Conservation (phyloP, 257 asterid species). For the Paraleonurus japonicus region DNA sequence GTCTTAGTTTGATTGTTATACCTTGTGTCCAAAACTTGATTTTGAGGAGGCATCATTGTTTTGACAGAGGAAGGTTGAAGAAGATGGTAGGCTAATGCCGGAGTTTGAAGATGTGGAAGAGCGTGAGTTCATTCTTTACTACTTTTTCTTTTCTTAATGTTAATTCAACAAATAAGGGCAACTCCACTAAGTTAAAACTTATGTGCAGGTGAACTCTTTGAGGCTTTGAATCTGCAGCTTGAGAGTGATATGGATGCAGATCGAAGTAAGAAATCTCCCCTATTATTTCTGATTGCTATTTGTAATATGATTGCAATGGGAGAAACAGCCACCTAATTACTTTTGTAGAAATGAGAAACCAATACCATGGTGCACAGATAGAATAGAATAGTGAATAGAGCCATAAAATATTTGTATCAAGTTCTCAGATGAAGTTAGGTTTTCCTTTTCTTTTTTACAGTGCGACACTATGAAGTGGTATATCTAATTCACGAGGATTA, state of each 20-base stretch:
- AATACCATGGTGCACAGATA: not conserved
- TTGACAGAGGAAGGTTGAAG: conserved; percentile 66
- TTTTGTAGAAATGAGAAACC: too few relatives aligned
- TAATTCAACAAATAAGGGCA: not conserved
- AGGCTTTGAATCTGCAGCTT: conserved; percentile 69
- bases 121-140: conserved; percentile 44
- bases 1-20: conserved; percentile 3
- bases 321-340: not conserved
- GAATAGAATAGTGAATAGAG: not conserved
- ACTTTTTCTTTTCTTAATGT: not conserved
- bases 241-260: conserved; percentile 73
- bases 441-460: conserved; percentile 36
- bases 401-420: not conserved
- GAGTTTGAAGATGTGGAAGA: conserved; percentile 89
- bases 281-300: not conserved
- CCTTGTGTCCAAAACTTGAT: not conserved
- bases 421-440: not conserved
- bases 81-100: conserved; percentile 71
- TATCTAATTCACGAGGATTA: conserved; percentile 83
- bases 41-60: conserved; percentile 24
- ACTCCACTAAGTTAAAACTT: not conserved
- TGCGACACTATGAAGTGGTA: conserved; percentile 95
- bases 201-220: conserved; percentile 76
- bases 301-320: not conserved
- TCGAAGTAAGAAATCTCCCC: conserved; percentile 53